Evolutionary conservation across 2,329 filamentous ascomycete species (phyloP).

Genomic region (Paradendryphiella salina): DNA sequence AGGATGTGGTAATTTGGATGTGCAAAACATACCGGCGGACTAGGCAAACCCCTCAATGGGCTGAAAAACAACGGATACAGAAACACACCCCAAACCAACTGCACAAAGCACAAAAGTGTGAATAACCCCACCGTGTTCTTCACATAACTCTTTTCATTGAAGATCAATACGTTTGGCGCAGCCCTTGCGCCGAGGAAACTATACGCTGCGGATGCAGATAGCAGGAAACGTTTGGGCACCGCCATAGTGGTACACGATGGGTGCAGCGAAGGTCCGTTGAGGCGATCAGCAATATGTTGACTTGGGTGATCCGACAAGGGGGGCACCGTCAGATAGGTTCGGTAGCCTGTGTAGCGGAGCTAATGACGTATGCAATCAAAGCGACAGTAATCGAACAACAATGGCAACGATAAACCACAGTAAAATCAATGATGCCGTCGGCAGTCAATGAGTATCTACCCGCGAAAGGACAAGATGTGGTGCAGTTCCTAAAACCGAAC

Average conservation of each 20-base stretch:
- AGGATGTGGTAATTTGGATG: too few species aligned
- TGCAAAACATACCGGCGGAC: constrained; percentile 51
- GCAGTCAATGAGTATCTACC: too few species aligned
- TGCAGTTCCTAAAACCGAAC: too few species aligned
- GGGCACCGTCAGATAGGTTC: not conserved
- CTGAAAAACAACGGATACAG: constrained; percentile 63
- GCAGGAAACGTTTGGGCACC: constrained; percentile 32
- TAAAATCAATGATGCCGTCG: too few species aligned
- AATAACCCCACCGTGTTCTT: constrained; percentile 51
- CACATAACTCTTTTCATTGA: constrained; percentile 34
- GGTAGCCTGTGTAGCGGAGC: too few species aligned
- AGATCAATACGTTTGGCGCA: constrained; percentile 39
- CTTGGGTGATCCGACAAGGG: not conserved
- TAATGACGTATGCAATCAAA: too few species aligned
- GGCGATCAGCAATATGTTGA: not conserved
- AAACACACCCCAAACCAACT: constrained; percentile 50
- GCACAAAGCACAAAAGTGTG: constrained; percentile 41
- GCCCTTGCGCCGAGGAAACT: constrained; percentile 41
- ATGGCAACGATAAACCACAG: too few species aligned
- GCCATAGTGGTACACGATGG: constrained; percentile 24
- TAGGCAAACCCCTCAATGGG: constrained; percentile 61
- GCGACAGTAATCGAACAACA: too few species aligned
- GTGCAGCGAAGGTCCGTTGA: not conserved
- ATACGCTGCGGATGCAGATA: constrained; percentile 31
- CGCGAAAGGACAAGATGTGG: too few species aligned